A percentile compares a stretch with the other conserved stretches of the same genome.
Conservation (phyloP, 306 rosid species). For the Rosa multiflora region DNA sequence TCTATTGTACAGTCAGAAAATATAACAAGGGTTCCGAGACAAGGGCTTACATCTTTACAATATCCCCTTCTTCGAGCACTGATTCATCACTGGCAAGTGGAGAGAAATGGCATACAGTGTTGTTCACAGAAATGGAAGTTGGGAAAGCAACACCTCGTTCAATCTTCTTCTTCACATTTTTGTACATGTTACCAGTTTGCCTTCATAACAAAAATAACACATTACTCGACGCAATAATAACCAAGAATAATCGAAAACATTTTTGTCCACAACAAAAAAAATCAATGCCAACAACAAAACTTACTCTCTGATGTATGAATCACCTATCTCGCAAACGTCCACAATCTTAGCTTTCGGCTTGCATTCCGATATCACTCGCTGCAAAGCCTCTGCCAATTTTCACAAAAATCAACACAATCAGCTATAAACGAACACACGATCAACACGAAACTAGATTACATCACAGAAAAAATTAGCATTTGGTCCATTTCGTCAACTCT, state of each 20-base stretch:
- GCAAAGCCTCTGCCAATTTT: constrained; percentile 71
- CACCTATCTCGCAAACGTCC: constrained; percentile 85
- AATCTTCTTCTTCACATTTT: constrained; percentile 82
- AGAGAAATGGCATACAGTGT: constrained; percentile 79
- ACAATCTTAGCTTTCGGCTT: constrained; percentile 87
- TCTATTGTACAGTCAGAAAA: not conserved
- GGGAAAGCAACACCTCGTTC: constrained; percentile 97
- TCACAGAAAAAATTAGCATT: not conserved
- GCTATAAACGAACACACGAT: not conserved
- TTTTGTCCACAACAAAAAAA: not conserved
- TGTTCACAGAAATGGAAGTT: constrained; percentile 89
- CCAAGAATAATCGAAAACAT: not conserved
- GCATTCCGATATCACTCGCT: constrained; percentile 65
- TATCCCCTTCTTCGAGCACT: constrained; percentile 82
- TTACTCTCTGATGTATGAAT: constrained; percentile 81
- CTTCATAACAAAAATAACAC: constrained; percentile 30
- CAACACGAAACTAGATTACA: not conserved
- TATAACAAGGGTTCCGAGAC: not conserved
- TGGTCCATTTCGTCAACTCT: not conserved
- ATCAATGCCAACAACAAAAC: constrained; percentile 10
- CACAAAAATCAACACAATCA: not conserved
- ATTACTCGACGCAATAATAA: not conserved
- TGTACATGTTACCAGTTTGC: constrained; percentile 78
- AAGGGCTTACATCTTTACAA: constrained; percentile 71
- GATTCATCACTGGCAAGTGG: constrained; percentile 91